A percentile compares a stretch with the other conserved stretches of the same genome.
These are phyloP conservation scores for Colletotrichum plurivorum DNA, from an alignment of 2,329 filamentous ascomycete genomes.

Conservation along the genomic window DNA sequence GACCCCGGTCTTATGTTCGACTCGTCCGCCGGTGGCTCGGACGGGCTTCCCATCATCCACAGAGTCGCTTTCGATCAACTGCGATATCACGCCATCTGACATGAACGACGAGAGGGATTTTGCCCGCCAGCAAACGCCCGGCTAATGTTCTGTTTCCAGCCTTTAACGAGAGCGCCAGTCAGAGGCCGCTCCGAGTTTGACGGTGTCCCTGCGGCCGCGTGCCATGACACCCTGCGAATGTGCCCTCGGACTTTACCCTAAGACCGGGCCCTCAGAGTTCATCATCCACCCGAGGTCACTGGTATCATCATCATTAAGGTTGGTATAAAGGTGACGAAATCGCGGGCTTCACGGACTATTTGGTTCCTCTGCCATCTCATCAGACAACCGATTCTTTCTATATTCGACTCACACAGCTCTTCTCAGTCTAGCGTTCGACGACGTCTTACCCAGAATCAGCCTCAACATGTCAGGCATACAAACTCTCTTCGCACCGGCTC, in stretches of 20 bases:
- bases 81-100: neutral
- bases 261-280: neutral
- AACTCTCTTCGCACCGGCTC: slow-evolving; percentile 45
- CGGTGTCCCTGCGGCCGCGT: neutral
- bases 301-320: neutral
- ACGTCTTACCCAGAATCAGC: neutral
- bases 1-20: neutral
- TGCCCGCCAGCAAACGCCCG: neutral
- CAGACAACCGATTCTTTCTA: neutral
- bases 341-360: neutral
- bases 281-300: neutral
- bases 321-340: slow-evolving; percentile 22
- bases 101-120: neutral
- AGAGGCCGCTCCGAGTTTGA: slow-evolving; percentile 3
- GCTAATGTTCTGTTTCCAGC: neutral
- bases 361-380: neutral
- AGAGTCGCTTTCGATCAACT: slow-evolving; percentile 1
- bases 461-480: slow-evolving; percentile 22
- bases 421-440: neutral
- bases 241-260: slow-evolving; percentile 23
- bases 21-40: neutral
- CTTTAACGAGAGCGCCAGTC: neutral
- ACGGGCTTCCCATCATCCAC: neutral
- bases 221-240: slow-evolving; percentile 6
- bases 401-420: neutral